Evolutionary conservation across 495 filamentous ascomycete genomes (phyloP).

Genomic region (Penicillium egyptiacum): DNA sequence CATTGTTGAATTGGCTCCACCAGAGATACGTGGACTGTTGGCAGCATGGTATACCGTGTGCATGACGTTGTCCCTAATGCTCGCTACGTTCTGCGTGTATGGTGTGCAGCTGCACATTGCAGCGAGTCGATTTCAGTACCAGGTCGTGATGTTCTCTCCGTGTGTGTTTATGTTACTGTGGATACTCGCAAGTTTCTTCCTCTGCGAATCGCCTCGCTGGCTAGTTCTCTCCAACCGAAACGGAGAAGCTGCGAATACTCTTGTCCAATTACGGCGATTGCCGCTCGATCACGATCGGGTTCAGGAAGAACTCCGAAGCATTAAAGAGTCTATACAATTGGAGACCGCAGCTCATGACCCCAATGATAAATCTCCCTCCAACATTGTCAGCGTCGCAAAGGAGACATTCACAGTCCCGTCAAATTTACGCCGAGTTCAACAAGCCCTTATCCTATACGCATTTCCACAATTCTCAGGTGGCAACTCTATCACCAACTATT

Average conservation of each 20-base stretch:
- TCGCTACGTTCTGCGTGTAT: conserved; percentile 14
- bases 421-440: conserved; percentile 24
- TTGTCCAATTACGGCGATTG: conserved; percentile 29
- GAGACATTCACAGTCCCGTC: conserved; percentile 19
- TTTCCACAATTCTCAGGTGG: conserved; percentile 34
- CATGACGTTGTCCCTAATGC: conserved; percentile 10
- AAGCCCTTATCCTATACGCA: conserved; percentile 21
- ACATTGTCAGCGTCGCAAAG: conserved; percentile 18
- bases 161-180: conserved; percentile 16
- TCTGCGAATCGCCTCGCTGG: conserved; percentile 42
- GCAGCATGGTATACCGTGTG: conserved; percentile 17
- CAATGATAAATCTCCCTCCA: conserved; percentile 12
- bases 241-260: conserved; percentile 28
- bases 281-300: conserved; percentile 25
- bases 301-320: conserved; percentile 25
- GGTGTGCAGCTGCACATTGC: conserved; percentile 13
- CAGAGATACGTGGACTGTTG: conserved; percentile 22
- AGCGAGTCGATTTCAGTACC: conserved; percentile 19
- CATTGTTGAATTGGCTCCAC: conserved; percentile 21
- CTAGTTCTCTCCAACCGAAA: conserved; percentile 24
- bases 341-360: conserved; percentile 8
- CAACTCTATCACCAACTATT: conserved; percentile 23
- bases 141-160: conserved; percentile 18
- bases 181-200: conserved; percentile 19
- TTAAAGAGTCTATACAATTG: conserved; percentile 23